Percentiles rank a stretch among this genome's conserved stretches.
Evolutionary conservation across 2,329 filamentous ascomycete species (phyloP).

Genomic region (Chaetomiaceae sp.): DNA sequence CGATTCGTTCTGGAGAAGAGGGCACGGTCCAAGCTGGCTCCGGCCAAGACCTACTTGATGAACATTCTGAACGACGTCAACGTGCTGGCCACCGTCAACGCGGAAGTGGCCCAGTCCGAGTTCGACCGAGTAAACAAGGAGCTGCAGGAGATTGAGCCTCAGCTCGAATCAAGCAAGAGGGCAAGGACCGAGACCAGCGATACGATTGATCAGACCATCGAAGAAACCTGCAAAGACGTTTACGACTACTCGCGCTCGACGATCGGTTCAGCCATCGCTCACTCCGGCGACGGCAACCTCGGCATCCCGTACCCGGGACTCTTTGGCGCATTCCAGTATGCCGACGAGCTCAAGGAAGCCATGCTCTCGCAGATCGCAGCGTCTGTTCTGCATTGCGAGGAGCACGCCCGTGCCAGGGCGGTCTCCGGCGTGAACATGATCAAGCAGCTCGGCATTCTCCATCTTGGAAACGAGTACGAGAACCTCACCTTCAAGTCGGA

Average conservation of each 20-base stretch:
- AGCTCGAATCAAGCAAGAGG: conserved; percentile 76
- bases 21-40: conserved; percentile 88
- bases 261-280: conserved; percentile 67
- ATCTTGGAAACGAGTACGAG: conserved; percentile 81
- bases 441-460: conserved; percentile 79
- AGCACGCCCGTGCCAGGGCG: conserved; percentile 72
- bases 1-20: conserved; percentile 95
- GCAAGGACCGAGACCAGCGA: conserved; percentile 75
- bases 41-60: conserved; percentile 88
- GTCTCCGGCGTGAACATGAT: conserved; percentile 78
- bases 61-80: conserved; percentile 88
- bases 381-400: conserved; percentile 73
- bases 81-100: conserved; percentile 77
- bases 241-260: conserved; percentile 76
- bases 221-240: conserved; percentile 76
- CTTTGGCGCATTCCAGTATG: conserved; percentile 80
- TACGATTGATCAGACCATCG: conserved; percentile 72
- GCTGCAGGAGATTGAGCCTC: conserved; percentile 74
- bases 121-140: conserved; percentile 76
- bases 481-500: conserved; percentile 85
- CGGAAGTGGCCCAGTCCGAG: conserved; percentile 78
- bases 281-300: conserved; percentile 69
- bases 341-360: conserved; percentile 83
- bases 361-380: conserved; percentile 85
- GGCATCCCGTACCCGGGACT: conserved; percentile 83